Evolutionary conservation across 2,329 filamentous ascomycete genomes (phyloP), one percentile per base, ranked within the genome.

Genomic region (Bipolaris zeicola): DNA sequence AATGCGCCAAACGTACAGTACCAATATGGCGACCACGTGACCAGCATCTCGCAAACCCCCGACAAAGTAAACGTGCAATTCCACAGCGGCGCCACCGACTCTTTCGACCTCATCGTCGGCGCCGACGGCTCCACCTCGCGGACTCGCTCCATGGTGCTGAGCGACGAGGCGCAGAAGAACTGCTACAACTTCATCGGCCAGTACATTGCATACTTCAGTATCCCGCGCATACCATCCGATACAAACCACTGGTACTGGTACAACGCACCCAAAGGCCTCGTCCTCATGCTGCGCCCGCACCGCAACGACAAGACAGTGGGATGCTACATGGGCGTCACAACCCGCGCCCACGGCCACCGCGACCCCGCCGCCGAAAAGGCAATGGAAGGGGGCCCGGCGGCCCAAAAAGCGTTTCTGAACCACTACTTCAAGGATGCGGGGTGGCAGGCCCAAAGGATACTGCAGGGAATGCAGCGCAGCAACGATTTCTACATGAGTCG

Each of bases 401-500:
- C 74, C 36, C 73, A 83, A 60, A 83, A 82, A 61, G 60, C 69
- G 3, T 72, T 72, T 0, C 56, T 81, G 36, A 65, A 67, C 0
- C 43, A 67, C 3, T 49, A 61, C 2, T 79, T 77, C 39, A 55
- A 63, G 2, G 80, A 76, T 42, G 73, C 73, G 0, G 82, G 80
- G 1, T 85, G 81, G 82, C 66, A 81, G 54, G 66, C 75, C 0
- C 64, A 77, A 0, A 60, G 80, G 14, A 63, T 85, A 1, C 33
- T 86, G 1, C 63, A 77, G 1, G 76, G 67, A 0, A 70, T 86
- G 67, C 62, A 73, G 3, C 43, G 59, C 34, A 57, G 73, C 4
- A 65, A 77, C 1, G 78, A 83, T 60, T 83, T 84, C 58, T 84
- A 84, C 71, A 74, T 74, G 52, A 64, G 77, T 18, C 70, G 76